Percentiles rank a stretch among this genome's conserved stretches.
Evolutionary conservation across 2,329 filamentous ascomycete species (phyloP).

Genomic region (Aspergillus sp.): DNA sequence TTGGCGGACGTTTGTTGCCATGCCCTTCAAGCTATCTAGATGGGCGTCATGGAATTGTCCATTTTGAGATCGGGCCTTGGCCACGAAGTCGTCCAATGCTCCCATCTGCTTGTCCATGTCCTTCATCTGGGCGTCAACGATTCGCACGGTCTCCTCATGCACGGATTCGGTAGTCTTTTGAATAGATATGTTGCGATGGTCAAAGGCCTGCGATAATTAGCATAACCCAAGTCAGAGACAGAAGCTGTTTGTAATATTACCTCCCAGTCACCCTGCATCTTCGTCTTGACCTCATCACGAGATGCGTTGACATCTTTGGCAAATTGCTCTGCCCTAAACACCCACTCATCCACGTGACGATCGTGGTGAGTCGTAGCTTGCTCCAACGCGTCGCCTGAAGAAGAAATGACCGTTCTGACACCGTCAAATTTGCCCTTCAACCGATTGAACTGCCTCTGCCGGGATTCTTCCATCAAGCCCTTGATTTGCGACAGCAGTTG

Average conservation of each 20-base stretch:
- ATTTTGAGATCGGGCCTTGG: constrained; percentile 72
- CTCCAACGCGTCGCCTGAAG: constrained; percentile 58
- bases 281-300: constrained; percentile 68
- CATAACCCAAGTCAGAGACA: constrained; percentile 16
- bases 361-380: constrained; percentile 58
- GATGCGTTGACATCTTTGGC: constrained; percentile 64
- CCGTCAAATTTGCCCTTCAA: constrained; percentile 55
- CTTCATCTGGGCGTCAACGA: constrained; percentile 80
- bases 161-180: constrained; percentile 77
- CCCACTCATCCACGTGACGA: constrained; percentile 67
- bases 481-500: constrained; percentile 69
- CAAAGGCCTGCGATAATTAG: constrained; percentile 49
- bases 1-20: constrained; percentile 61
- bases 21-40: constrained; percentile 52
- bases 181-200: constrained; percentile 73
- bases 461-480: constrained; percentile 64
- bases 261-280: constrained; percentile 79
- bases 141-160: constrained; percentile 79
- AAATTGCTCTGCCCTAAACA: constrained; percentile 58
- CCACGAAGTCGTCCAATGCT: constrained; percentile 82
- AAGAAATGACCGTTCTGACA: constrained; percentile 57
- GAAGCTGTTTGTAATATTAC: constrained; percentile 40
- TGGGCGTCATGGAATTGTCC: constrained; percentile 66
- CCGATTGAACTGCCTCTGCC: constrained; percentile 63
- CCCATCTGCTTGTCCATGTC: constrained; percentile 85